phyloP scores from a whole-genome alignment of 257 asterid species.

The Solanum piurae region DNA sequence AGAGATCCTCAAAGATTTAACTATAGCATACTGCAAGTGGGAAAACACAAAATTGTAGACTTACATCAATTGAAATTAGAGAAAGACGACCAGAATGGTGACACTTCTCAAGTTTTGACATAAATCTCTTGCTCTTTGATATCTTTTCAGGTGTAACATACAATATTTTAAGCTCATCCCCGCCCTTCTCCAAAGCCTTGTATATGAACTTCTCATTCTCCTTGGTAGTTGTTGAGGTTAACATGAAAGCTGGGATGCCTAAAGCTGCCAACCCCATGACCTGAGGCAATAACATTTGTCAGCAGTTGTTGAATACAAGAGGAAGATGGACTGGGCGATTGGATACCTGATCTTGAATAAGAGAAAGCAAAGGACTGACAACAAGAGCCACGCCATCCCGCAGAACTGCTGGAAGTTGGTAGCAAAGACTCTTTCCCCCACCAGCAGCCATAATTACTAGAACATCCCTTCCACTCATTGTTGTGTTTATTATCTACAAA shows the following conservation, averaged over 20 bases:
- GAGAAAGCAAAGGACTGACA: slow-evolving; percentile 92
- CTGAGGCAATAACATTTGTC: slow-evolving; percentile 31
- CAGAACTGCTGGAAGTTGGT: slow-evolving; percentile 94
- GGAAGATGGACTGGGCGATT: not conserved
- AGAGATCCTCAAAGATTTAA: not conserved
- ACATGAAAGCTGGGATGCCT: slow-evolving; percentile 77
- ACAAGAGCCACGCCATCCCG: slow-evolving; percentile 78
- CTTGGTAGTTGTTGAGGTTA: slow-evolving; percentile 74
- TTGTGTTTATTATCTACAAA: slow-evolving; percentile 66
- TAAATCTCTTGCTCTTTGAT: slow-evolving; percentile 95
- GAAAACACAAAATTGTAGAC: slow-evolving; percentile 14
- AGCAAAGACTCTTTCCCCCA: slow-evolving; percentile 97
- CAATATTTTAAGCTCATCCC: slow-evolving; percentile 66
- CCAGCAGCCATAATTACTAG: slow-evolving; percentile 99
- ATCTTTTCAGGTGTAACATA: slow-evolving; percentile 97
- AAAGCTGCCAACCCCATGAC: slow-evolving; percentile 93
- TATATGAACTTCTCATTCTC: slow-evolving; percentile 86
- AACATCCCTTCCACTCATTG: slow-evolving; percentile 83
- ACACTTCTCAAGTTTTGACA: slow-evolving; percentile 96
- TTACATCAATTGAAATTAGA: slow-evolving; percentile 86
- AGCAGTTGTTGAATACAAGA: not conserved
- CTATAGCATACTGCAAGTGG: not conserved
- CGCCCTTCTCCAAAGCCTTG: slow-evolving; percentile 88
- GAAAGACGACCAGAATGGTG: slow-evolving; percentile 91
- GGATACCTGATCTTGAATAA: slow-evolving; percentile 88